phyloP scores from a whole-genome alignment of 768 basidiomycete genomes.

The Leccinum rimulosum region DNA sequence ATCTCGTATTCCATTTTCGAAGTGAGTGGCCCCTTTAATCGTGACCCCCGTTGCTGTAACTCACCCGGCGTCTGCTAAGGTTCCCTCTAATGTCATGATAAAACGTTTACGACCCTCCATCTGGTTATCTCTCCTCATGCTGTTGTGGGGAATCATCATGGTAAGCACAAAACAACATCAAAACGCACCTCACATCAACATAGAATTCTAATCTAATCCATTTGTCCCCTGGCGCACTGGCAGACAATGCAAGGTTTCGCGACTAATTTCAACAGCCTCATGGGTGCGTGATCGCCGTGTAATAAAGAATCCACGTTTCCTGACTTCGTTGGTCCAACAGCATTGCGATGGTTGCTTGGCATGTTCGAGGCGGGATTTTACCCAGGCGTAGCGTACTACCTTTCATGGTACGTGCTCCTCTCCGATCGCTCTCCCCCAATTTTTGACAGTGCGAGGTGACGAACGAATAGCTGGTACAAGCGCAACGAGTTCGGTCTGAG shows the following conservation, averaged over 20 bases:
- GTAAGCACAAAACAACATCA: constrained; percentile 30
- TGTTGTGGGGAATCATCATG: constrained; percentile 76
- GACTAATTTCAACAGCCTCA: constrained; percentile 63
- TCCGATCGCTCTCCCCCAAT: neutral
- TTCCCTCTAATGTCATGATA: constrained; percentile 70
- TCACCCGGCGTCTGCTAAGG: constrained; percentile 26
- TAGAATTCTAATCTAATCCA: neutral
- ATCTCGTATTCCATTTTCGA: constrained; percentile 70
- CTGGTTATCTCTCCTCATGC: constrained; percentile 74
- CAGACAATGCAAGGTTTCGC: constrained; percentile 77
- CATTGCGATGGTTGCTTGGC: constrained; percentile 70
- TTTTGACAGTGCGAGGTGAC: constrained; percentile 39
- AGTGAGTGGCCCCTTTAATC: constrained; percentile 30
- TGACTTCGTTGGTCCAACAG: constrained; percentile 30
- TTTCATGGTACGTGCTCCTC: constrained; percentile 55
- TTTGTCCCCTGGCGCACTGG: constrained; percentile 1
- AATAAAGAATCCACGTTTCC: neutral
- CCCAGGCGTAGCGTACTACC: constrained; percentile 60
- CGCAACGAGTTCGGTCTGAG: constrained; percentile 72
- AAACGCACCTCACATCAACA: neutral
- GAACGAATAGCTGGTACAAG: constrained; percentile 48
- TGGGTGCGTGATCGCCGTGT: constrained; percentile 44
- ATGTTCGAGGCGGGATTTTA: constrained; percentile 56
- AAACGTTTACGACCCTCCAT: constrained; percentile 73
- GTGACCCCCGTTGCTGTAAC: neutral